A percentile compares a stretch with the other conserved stretches of the same genome.
These are phyloP conservation scores for Mercurialis annua DNA, from an alignment of 345 rosid species.

Conservation along the genomic window DNA sequence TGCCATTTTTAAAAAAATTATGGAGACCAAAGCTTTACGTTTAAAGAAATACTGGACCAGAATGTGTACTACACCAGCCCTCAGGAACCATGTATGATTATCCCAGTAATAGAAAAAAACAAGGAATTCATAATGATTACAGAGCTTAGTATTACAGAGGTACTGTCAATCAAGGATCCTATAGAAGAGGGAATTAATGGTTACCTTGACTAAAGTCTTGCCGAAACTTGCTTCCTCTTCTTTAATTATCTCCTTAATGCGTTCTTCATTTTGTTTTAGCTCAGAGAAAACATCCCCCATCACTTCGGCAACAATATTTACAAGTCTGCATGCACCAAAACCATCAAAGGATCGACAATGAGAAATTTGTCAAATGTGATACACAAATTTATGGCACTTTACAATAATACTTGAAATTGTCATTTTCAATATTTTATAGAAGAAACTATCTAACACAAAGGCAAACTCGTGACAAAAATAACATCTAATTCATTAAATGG, in stretches of 20 bases:
- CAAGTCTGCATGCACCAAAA: slow-evolving; percentile 54
- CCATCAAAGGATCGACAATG: slow-evolving; percentile 7
- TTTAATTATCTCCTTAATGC: slow-evolving; percentile 63
- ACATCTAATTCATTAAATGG: not conserved
- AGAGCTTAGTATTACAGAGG: not conserved
- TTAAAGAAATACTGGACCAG: not conserved
- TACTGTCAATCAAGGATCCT: not conserved
- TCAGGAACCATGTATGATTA: not conserved
- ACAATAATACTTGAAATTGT: not conserved
- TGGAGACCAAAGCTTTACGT: not conserved
- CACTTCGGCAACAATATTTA: slow-evolving; percentile 58
- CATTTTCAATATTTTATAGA: not conserved
- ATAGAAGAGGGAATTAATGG: slow-evolving; percentile 3
- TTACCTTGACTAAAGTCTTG: slow-evolving; percentile 79
- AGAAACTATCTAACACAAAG: not conserved
- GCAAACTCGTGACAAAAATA: not conserved
- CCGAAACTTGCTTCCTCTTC: slow-evolving; percentile 94
- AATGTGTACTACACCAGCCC: not conserved
- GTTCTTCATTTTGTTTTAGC: slow-evolving; percentile 72
- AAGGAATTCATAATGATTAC: not conserved
- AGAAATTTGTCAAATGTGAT: not conserved
- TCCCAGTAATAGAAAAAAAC: not conserved
- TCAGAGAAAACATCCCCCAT: slow-evolving; percentile 88
- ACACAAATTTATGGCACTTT: not conserved
- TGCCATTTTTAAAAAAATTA: not conserved